These are phyloP conservation scores for Penicillium malachiteum DNA, from an alignment of 495 filamentous ascomycete genomes.

Conservation along the genomic window DNA sequence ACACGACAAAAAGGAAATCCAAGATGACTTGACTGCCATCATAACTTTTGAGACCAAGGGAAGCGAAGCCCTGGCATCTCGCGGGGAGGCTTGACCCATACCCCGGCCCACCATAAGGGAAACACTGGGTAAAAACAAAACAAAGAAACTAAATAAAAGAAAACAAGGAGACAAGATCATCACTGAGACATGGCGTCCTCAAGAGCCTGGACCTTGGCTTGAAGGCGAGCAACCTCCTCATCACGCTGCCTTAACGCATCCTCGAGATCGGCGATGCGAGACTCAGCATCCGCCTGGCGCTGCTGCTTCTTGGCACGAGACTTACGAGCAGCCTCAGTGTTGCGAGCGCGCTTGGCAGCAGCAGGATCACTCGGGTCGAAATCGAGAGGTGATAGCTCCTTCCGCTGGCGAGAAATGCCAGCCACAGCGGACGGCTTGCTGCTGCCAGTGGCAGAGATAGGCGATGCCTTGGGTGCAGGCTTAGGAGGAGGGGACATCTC, in stretches of 20 bases:
- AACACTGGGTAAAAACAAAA: constrained; percentile 9
- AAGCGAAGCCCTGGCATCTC: constrained; percentile 20
- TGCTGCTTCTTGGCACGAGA: constrained; percentile 81
- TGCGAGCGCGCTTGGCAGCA: constrained; percentile 89
- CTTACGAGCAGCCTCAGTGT: constrained; percentile 93
- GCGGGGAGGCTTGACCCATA: constrained; percentile 29
- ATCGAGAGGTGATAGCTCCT: constrained; percentile 74
- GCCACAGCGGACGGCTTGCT: constrained; percentile 65
- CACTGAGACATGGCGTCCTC: neutral
- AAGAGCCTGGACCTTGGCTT: constrained; percentile 23
- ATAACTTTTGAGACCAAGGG: constrained; percentile 27
- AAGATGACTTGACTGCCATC: neutral
- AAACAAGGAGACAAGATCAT: constrained; percentile 9
- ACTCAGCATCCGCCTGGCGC: constrained; percentile 62
- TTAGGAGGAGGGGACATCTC: constrained; percentile 46
- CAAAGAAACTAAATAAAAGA: constrained; percentile 12
- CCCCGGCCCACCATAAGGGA: constrained; percentile 28
- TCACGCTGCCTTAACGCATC: constrained; percentile 52
- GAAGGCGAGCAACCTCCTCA: constrained; percentile 57
- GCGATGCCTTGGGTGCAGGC: constrained; percentile 22
- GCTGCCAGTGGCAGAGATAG: constrained; percentile 23
- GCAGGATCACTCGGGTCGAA: constrained; percentile 61
- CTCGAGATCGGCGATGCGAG: constrained; percentile 49
- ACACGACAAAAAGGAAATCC: constrained; percentile 11
- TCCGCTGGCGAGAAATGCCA: constrained; percentile 72